Evolutionary conservation across 352 stramenopile species (phyloP).

Genomic region (Globisporangium canariense): DNA sequence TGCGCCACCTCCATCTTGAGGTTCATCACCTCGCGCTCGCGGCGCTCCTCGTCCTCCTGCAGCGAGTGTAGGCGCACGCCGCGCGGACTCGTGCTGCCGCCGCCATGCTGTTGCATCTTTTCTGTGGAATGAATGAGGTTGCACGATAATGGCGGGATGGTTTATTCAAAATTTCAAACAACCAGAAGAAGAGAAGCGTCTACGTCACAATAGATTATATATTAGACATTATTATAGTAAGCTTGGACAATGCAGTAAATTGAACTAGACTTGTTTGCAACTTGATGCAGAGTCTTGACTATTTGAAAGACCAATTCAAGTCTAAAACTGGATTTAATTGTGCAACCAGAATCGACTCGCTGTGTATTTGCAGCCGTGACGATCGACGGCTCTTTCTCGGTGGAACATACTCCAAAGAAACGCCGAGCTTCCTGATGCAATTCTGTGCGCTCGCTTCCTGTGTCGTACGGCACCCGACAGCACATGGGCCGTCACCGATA

Average conservation of each 20-base stretch:
- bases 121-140: background rate
- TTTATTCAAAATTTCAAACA: background rate
- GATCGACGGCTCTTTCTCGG: too few relatives aligned
- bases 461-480: too few relatives aligned
- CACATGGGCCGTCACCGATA: too few relatives aligned
- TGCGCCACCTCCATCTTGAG: conserved; percentile 85
- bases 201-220: background rate
- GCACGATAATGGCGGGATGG: background rate
- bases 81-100: background rate
- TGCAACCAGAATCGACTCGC: too few relatives aligned
- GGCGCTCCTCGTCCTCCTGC: conserved; percentile 44
- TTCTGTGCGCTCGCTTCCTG: too few relatives aligned
- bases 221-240: background rate
- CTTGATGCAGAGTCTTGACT: background rate
- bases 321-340: too few relatives aligned
- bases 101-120: conserved; percentile 8
- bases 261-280: background rate
- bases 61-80: conserved; percentile 41
- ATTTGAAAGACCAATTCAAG: too few relatives aligned
- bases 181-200: too few relatives aligned
- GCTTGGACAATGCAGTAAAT: background rate
- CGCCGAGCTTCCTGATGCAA: too few relatives aligned
- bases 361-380: too few relatives aligned
- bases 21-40: conserved; percentile 76
- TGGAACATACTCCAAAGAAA: too few relatives aligned